Conservation (phyloP, 352 stramenopile species). For the Phytopythium mirpurense region DNA sequence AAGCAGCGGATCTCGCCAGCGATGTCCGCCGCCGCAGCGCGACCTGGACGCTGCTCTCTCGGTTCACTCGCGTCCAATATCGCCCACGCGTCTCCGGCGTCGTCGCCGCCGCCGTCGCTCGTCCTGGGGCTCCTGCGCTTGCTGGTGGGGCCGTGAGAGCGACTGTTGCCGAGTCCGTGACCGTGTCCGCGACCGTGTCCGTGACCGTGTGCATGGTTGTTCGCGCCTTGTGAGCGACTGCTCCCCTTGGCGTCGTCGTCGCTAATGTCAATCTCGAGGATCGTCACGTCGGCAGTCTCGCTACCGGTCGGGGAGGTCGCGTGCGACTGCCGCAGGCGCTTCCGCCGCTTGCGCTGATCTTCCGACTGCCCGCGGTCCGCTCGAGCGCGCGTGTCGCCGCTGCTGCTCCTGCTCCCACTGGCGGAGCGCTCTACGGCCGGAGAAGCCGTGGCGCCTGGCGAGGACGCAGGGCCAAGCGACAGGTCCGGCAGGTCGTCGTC, state of each 20-base stretch:
- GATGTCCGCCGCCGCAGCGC: conserved; percentile 7
- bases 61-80: background rate
- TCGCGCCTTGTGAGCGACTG: too few relatives aligned
- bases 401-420: background rate
- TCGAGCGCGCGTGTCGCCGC: background rate
- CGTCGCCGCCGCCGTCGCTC: background rate
- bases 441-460: conserved; percentile 1
- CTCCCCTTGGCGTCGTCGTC: background rate
- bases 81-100: background rate
- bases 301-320: conserved; percentile 8
- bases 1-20: conserved; percentile 50
- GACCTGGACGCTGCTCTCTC: background rate
- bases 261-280: conserved; percentile 13
- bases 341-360: conserved; percentile 17
- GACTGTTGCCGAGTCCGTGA: background rate
- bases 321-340: conserved; percentile 11
- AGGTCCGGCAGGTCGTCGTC: conserved; percentile 30
- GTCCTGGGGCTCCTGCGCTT: background rate
- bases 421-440: conserved; percentile 4
- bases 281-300: conserved; percentile 16
- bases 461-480: background rate
- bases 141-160: background rate
- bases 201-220: background rate
- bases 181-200: background rate
- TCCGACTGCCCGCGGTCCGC: background rate